Evolutionary conservation across 352 stramenopile genomes (phyloP), one percentile per base, ranked within the genome.

Genomic region (Phytophthora citrophthora): DNA sequence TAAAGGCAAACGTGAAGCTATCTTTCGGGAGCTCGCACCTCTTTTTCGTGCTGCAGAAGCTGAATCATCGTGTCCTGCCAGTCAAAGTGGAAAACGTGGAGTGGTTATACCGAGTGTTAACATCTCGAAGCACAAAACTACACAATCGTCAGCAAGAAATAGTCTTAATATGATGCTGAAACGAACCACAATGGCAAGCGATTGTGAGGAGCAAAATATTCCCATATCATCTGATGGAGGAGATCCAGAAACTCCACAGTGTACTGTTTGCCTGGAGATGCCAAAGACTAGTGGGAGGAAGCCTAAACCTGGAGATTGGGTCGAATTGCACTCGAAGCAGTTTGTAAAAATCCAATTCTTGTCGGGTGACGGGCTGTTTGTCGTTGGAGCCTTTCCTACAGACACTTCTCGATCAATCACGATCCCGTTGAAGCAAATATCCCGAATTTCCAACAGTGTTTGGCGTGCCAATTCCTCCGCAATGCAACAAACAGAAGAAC

Each of bases 251-350:
- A 8, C 24, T 38, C 29, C 2, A 13, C 34, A 46, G 15, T 38
- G 26, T 15, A 53, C 16, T 55, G 18, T 24, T 23, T 59, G 7
- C 4, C 41, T 63, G 26, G 41, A 56, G 24, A 1, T 13, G 18
- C 12, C 15, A 29, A 20, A 11, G 29, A 53, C 45, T 53, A 40
- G 11, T 20, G 26, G 26, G 43, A 50, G 32, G 13, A 70, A 51
- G 9, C 77, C 80, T 6, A 78, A 75, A 15, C 43, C 47, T 29
- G 74, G 82, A 15, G 77, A 91, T 20, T 88, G 82, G 80, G 40
- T 91, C 9, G 70, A 91, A 63, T 16, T 91, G 15, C 52, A 27
- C 13, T 34, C 67, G 16, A 83, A 83, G 45, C 66, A 73, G 38
- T 89, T 83, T 32, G 15, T 89, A 15, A 75, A 72, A 49, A 77